Conservation (phyloP, 345 rosid species). For the Hypericum androsaemum region DNA sequence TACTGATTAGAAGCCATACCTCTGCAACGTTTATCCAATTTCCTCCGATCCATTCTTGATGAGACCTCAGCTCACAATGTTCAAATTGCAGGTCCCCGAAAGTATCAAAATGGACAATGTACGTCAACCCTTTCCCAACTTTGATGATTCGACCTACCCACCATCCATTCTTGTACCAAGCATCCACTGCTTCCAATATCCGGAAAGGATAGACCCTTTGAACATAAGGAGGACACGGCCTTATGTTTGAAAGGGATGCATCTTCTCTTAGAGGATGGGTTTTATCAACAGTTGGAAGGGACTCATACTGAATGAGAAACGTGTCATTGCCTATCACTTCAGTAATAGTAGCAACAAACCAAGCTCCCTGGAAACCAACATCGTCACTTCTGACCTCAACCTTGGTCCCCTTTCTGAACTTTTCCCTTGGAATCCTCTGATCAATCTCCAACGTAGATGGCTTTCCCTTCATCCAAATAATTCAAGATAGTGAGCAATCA, state of each 20-base stretch:
- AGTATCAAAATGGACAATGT: slow-evolving; percentile 29
- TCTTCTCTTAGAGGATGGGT: slow-evolving; percentile 27
- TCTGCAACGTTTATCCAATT: slow-evolving; percentile 22
- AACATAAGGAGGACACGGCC: slow-evolving; percentile 32
- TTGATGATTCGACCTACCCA: slow-evolving; percentile 30
- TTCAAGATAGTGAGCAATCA: no score
- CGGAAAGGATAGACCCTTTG: slow-evolving; percentile 6
- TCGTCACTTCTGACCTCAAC: slow-evolving; percentile 33
- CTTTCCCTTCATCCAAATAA: no score
- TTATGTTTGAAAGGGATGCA: slow-evolving; percentile 21
- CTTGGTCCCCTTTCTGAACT: slow-evolving; percentile 18
- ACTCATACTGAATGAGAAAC: slow-evolving; percentile 22
- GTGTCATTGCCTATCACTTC: slow-evolving; percentile 8
- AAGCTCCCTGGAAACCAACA: slow-evolving; percentile 28
- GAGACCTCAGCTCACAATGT: slow-evolving; percentile 35
- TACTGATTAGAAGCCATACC: slow-evolving; percentile 15
- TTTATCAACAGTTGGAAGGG: slow-evolving; percentile 29
- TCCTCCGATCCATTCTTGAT: slow-evolving; percentile 37
- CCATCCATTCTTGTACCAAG: slow-evolving; percentile 53
- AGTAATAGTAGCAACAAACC: slow-evolving; percentile 22
- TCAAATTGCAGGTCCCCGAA: slow-evolving; percentile 32
- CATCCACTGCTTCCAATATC: slow-evolving; percentile 27
- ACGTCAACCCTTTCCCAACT: slow-evolving; percentile 13
- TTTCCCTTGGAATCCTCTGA: not conserved
- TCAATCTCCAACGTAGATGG: no score